Conservation (phyloP, 305 asterid species). For the Withania somnifera region DNA sequence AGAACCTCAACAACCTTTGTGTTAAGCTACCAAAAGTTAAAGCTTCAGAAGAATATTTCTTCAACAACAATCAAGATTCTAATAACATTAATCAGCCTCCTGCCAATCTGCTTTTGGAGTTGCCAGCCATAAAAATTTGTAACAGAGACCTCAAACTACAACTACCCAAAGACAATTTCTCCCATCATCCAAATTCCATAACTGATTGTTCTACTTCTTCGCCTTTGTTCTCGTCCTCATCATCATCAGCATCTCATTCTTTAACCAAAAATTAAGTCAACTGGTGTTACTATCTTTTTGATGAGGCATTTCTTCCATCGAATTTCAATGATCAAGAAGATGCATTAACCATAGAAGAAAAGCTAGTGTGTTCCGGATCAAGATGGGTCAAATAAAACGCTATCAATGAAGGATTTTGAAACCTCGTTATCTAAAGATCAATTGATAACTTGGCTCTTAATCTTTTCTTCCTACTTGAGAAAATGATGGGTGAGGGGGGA, state of each 20-base stretch:
- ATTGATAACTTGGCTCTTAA: too few species aligned
- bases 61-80: not conserved
- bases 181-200: not conserved
- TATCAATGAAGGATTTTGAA: constrained; percentile 12
- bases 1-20: not conserved
- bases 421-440: constrained; percentile 23
- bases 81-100: not conserved
- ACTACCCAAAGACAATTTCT: not conserved
- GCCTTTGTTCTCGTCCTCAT: constrained; percentile 18
- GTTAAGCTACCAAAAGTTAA: not conserved
- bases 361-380: not conserved
- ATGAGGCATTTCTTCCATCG: constrained; percentile 28
- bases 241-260: constrained; percentile 14
- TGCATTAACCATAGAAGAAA: not conserved
- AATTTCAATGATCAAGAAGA: constrained; percentile 17
- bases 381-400: not conserved
- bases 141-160: constrained; percentile 30
- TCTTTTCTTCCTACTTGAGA: too few species aligned
- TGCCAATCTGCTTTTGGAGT: constrained; percentile 47
- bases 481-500: too few species aligned
- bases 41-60: not conserved
- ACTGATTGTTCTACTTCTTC: constrained; percentile 12
- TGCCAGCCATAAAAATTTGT: constrained; percentile 52
- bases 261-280: constrained; percentile 27
- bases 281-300: constrained; percentile 78